Percentiles rank a stretch among this genome's conserved stretches.
Conservation (phyloP, 495 filamentous ascomycete genomes). For the Daldinia bambusicola region DNA sequence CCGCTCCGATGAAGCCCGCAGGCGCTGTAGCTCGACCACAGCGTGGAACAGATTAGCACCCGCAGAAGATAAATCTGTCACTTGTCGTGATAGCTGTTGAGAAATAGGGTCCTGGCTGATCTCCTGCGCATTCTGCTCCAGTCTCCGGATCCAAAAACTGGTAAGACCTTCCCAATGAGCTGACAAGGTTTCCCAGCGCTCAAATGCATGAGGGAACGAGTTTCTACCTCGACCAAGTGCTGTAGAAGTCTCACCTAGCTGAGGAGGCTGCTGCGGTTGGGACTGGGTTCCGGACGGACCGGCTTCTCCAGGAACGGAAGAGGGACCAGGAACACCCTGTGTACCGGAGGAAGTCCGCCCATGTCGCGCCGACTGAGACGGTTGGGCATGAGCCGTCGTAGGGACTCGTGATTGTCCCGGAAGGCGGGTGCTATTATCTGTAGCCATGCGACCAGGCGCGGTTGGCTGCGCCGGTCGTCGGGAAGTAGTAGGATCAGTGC, state of each 20-base stretch:
- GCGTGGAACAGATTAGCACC: conserved; percentile 98
- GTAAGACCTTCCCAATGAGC: conserved; percentile 99
- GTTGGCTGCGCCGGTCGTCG: conserved; percentile 47
- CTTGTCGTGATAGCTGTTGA: conserved; percentile 89
- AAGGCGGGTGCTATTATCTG: conserved; percentile 31
- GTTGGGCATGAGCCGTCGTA: conserved; percentile 27
- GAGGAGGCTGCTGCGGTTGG: conserved; percentile 37
- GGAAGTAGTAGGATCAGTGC: conserved; percentile 48
- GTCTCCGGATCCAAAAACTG: conserved; percentile 92
- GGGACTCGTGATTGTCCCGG: conserved; percentile 34
- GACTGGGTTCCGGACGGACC: conserved; percentile 38
- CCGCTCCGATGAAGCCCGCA: conserved; percentile 92
- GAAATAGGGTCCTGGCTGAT: conserved; percentile 82
- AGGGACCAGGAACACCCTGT: conserved; percentile 29
- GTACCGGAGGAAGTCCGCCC: conserved; percentile 24
- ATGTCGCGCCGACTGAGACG: conserved; percentile 31
- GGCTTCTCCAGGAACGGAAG: conserved; percentile 35
- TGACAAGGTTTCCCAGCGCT: conserved; percentile 95
- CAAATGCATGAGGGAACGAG: conserved; percentile 94
- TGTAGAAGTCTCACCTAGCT: conserved; percentile 49
- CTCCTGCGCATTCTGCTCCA: conserved; percentile 89
- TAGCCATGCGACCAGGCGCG: conserved; percentile 30
- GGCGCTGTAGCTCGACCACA: conserved; percentile 94
- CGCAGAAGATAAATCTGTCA: conserved; percentile 93
- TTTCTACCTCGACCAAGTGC: conserved; percentile 53